phyloP scores from a whole-genome alignment of 2,329 filamentous ascomycete genomes.

The Pseudogymnoascus sp. region DNA sequence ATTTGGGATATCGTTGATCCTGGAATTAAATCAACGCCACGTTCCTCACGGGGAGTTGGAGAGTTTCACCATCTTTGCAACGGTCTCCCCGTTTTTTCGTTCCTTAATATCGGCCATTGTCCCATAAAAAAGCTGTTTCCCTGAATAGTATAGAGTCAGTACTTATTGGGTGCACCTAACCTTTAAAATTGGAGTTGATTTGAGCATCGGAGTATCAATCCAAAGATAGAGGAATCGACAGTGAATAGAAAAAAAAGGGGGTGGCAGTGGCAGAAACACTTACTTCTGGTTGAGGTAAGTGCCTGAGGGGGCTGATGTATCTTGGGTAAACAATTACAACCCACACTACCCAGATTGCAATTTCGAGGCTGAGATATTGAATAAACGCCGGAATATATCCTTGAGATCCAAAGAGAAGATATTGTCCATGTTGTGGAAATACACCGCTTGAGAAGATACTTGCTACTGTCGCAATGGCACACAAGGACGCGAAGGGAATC shows the following conservation, averaged over 20 bases:
- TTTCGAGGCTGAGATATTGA: constrained; percentile 14
- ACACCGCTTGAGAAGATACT: neutral
- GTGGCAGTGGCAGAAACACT: constrained; percentile 19
- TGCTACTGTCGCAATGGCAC: neutral
- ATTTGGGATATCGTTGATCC: constrained; percentile 57
- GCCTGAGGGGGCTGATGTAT: constrained; percentile 46
- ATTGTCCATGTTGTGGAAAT: neutral
- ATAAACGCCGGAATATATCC: neutral
- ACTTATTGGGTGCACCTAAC: neutral
- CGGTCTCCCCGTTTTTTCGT: constrained; percentile 33
- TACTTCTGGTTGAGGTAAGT: constrained; percentile 48
- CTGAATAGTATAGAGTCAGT: constrained; percentile 18
- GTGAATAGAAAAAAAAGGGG: neutral
- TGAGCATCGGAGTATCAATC: neutral
- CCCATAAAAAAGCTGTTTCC: constrained; percentile 38
- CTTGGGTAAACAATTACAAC: constrained; percentile 47
- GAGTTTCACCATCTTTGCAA: constrained; percentile 30
- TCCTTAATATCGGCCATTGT: constrained; percentile 33
- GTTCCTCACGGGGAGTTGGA: constrained; percentile 41
- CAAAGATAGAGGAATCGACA: neutral
- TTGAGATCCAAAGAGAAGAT: neutral
- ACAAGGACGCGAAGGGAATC: neutral
- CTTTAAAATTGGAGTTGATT: neutral
- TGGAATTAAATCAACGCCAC: constrained; percentile 10
- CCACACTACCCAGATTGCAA: constrained; percentile 33